Base-by-base conservation (phyloP, 140 eudicot species). In the Flaveria floridana region DNA sequence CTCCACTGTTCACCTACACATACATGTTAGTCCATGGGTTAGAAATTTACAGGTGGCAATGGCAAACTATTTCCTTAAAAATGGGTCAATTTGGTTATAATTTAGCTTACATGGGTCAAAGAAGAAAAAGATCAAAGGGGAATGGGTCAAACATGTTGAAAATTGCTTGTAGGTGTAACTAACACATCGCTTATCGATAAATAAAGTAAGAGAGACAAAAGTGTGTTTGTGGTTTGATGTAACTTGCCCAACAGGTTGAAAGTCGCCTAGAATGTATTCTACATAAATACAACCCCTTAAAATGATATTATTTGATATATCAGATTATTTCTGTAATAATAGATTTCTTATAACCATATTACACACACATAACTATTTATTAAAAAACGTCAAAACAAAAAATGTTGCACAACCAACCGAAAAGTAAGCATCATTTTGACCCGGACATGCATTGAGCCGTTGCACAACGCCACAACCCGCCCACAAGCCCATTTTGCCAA, bases 1-100 rank as follows among this genome's bases (percentile, higher is more conserved):
- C 99, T 23, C 99, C 99, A 71, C 99, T 94, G 78, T 94, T 94
- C 53, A 93, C 98, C 98, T 93, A 84, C 52, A 76, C 39, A 79
- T 21, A 30, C 48, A 79, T 28, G 21, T 3, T 19, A 34, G 9
- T 64, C 68, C 21, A 21, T 21, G n/a, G 6, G 15, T 53, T 69
- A 57, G 50, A 30, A 71, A 25, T 73, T 11, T 51, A 62, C 42
- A 25, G 46, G 21, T 4, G 46, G 12, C 20, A 13, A 58, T 34
- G 48, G 48, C 21, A 64, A 52, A n/a, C 75, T 21, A 34, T 16
- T 52, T 52, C 46, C 47, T 28, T 34, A 21, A 15, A 3, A 16
- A 65, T 15, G n/a, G 28, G 68, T 62, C 34, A 30, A 58, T 58
- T 8, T 57, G 64, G 64, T 57, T 19, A 28, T 57, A 34, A 28